Evolutionary conservation across 2,329 filamentous ascomycete genomes (phyloP), one percentile per base, ranked within the genome.

Genomic region (Pseudopithomyces chartarum): DNA sequence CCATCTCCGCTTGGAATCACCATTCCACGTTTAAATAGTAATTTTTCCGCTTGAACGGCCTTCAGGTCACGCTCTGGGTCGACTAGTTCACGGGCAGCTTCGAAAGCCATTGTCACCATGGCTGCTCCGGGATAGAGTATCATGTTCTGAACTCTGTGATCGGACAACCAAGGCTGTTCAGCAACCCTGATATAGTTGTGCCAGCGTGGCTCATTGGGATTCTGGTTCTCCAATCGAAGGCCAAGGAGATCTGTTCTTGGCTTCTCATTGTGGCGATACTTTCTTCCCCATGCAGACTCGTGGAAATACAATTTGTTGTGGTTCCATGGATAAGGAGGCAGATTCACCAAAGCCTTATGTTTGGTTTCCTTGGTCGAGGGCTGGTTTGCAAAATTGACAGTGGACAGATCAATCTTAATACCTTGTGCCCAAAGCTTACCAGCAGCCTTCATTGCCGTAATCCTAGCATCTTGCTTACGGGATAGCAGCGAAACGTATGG

Each of bases 301-400:
- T 55, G 46, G 62, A 63, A 70, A 55, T 58, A 68, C 8, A 54
- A 29, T 29, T 57, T 58, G 8, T 61, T 55, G 54, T 73, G 69
- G 42, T 72, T 65, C 60, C 63, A 74, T 6, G 60, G 60, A 39
- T 73, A 74, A 4, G 57, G 51, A 5, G 70, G 68, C 0, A 74
- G 64, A 17, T 64, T 59, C 11, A 54, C 44, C 20, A 63, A 45
- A 2, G 12, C n/a, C 11, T 20, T 19, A 8, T 8, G 26, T 36
- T 13, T 3, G 15, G 34, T 36, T 13, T 13, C 3, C 15, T 36
- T 36, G 3, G 34, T 5, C 34, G 11, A 13, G 5, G 20, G 3
- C 3, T 11, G 19, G 10, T 13, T 12, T 13, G 32, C 23, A 6
- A 17, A 12, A 22, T 47, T 47, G n/a, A 34, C 44, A 12, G 6